These are phyloP conservation scores for Stachybotrys elegans DNA, from an alignment of 2,329 filamentous ascomycete genomes.

Conservation along the genomic window DNA sequence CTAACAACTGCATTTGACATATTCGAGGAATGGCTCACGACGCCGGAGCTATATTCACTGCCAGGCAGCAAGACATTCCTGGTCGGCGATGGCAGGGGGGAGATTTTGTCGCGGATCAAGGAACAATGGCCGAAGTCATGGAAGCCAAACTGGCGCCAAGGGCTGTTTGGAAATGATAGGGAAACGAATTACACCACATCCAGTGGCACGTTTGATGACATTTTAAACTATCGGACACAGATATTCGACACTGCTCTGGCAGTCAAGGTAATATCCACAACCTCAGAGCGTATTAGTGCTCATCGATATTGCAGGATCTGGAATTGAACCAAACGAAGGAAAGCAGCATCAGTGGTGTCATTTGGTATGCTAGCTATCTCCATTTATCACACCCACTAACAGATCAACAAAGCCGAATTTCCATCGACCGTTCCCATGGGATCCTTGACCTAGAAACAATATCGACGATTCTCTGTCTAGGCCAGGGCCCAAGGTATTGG, in stretches of 20 bases:
- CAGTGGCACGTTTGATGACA: neutral
- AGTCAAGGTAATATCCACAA: neutral
- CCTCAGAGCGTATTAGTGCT: too few species aligned
- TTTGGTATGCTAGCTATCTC: neutral
- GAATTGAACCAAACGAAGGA: neutral
- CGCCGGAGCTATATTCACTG: neutral
- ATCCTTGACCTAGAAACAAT: neutral
- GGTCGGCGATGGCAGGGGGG: neutral
- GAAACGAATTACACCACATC: neutral
- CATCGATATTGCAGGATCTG: neutral
- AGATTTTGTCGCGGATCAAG: neutral
- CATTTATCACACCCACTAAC: neutral
- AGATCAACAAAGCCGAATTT: neutral
- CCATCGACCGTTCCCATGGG: neutral
- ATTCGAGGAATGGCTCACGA: neutral
- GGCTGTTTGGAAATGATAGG: neutral
- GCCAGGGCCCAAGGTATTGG: neutral
- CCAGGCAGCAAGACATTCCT: neutral
- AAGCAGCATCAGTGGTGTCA: neutral
- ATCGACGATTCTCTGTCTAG: neutral
- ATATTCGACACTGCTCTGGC: neutral
- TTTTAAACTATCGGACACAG: neutral
- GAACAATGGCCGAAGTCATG: neutral
- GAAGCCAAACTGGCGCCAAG: neutral
- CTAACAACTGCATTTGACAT: neutral